These are phyloP conservation scores for Penicillium vulpinum DNA, from an alignment of 2,329 filamentous ascomycete genomes.

Conservation along the genomic window DNA sequence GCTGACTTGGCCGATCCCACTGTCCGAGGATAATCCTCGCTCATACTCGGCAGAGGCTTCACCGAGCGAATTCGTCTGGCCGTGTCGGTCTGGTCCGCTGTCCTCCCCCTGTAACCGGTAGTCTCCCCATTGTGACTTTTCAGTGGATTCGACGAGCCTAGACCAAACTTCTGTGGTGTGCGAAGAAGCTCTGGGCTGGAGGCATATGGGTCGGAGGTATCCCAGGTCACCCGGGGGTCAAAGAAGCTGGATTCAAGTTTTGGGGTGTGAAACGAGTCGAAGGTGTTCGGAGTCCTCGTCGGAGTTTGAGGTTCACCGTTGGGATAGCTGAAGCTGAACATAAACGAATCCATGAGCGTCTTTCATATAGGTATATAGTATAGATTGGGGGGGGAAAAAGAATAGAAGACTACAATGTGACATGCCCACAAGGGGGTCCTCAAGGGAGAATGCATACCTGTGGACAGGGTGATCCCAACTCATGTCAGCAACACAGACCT, in stretches of 20 bases:
- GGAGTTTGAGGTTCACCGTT: constrained; percentile 49
- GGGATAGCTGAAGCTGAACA: constrained; percentile 48
- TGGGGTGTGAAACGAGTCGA: constrained; percentile 46
- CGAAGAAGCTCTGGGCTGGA: constrained; percentile 49
- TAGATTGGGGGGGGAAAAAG: constrained; percentile 1
- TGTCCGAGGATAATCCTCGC: constrained; percentile 36
- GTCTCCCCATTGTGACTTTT: constrained; percentile 17
- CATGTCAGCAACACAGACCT: constrained; percentile 43
- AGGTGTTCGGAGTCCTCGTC: constrained; percentile 46
- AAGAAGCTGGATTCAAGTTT: constrained; percentile 51
- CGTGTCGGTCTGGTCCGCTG: constrained; percentile 35
- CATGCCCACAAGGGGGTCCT: constrained; percentile 17
- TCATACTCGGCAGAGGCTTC: constrained; percentile 27
- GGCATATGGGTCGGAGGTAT: constrained; percentile 48
- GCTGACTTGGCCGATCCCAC: constrained; percentile 43
- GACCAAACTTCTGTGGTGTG: constrained; percentile 42
- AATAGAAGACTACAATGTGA: constrained; percentile 2
- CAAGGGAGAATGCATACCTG: constrained; percentile 38
- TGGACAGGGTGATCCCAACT: constrained; percentile 50
- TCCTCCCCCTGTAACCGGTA: constrained; percentile 20
- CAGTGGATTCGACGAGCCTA: constrained; percentile 35
- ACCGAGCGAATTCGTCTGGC: constrained; percentile 33
- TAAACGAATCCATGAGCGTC: constrained; percentile 36
- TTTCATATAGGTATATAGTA: constrained; percentile 7
- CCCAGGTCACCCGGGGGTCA: constrained; percentile 49